Base-by-base conservation (phyloP, 192 early-diverging fungal species). In the Pilaira anomala region DNA sequence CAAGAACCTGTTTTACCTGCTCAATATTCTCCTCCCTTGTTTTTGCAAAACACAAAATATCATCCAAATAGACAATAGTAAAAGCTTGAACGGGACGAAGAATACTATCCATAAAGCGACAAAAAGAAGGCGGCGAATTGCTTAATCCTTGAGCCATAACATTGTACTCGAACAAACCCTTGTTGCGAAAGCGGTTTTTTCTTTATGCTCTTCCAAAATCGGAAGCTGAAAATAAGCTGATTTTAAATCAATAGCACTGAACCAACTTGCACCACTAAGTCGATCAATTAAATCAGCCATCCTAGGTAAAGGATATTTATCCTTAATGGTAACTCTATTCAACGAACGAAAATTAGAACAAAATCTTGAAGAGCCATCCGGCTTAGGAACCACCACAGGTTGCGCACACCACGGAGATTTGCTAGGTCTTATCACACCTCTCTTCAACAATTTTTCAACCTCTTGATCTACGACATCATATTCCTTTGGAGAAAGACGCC, bases 291-390 rank as follows among this genome's bases (percentile, higher is more conserved):
- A 25, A 25, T 83, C 79, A 1, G 71, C 42, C 16, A 85, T 80
- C 18, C 67, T 25, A 0, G 83, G 84, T 12, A 84, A 28, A 0
- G 80, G 79, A 45, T 78, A 84, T 18, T 68, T 60, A 53, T 88
- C 74, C 41, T 70, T 65, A 4, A 80, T 64, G 3, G 80, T 85
- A 0, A 74, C 33, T 19, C 42, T 66, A 56, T 88, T 86, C 44
- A 86, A 51, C 0, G 65, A 76, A 18, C 80, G 60, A 50, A 82
- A 86, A 39, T 81, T 76, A 0, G 80, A 36, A 6, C 48, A 50
- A 21, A 63, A 52, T 26, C 61, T 21, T 13, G 21, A 28, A 0
- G 21, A 39, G 0, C 48, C 30, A 28, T 52, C 61, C 29, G 29
- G 29, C 7, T 63, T 63, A 2, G 19, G 48, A 6, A 63, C 48